Conservation (phyloP, 2,329 filamentous ascomycete genomes). For the Fusarium pseudonygamai region DNA sequence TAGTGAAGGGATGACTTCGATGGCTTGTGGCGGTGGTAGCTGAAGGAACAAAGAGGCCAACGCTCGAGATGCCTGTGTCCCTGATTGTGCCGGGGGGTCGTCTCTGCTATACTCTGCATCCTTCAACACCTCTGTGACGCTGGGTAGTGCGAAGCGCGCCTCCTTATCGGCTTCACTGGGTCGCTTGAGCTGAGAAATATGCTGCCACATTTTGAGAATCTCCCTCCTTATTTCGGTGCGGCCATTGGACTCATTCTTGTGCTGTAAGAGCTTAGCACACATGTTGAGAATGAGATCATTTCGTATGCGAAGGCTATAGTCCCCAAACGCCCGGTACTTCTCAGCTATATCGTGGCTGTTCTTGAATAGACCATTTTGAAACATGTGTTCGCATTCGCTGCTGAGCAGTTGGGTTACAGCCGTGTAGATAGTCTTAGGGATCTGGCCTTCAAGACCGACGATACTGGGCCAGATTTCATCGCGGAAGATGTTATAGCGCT, state of each 20-base stretch:
- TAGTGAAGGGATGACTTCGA: conserved; percentile 45
- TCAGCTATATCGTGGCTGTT: conserved; percentile 41
- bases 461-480: conserved; percentile 47
- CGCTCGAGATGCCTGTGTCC: conserved; percentile 24
- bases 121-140: conserved; percentile 40
- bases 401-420: conserved; percentile 36
- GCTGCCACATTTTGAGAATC: conserved; percentile 50
- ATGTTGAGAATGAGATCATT: conserved; percentile 48
- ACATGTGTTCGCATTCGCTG: conserved; percentile 25
- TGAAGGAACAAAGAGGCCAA: conserved; percentile 48
- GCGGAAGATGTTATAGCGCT: conserved; percentile 42
- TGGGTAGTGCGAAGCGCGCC: conserved; percentile 46
- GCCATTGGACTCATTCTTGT: conserved; percentile 13
- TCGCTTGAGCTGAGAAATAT: conserved; percentile 49
- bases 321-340: conserved; percentile 41
- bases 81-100: background rate
- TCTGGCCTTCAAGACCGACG: conserved; percentile 35
- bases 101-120: conserved; percentile 15
- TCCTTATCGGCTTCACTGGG: conserved; percentile 34
- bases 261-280: conserved; percentile 41
- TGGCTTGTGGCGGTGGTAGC: conserved; percentile 38
- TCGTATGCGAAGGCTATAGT: conserved; percentile 40
- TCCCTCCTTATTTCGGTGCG: conserved; percentile 41
- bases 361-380: conserved; percentile 21
- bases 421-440: conserved; percentile 45